phyloP scores from a whole-genome alignment of 2,329 filamentous ascomycete species.

The Aspergillus sp. region DNA sequence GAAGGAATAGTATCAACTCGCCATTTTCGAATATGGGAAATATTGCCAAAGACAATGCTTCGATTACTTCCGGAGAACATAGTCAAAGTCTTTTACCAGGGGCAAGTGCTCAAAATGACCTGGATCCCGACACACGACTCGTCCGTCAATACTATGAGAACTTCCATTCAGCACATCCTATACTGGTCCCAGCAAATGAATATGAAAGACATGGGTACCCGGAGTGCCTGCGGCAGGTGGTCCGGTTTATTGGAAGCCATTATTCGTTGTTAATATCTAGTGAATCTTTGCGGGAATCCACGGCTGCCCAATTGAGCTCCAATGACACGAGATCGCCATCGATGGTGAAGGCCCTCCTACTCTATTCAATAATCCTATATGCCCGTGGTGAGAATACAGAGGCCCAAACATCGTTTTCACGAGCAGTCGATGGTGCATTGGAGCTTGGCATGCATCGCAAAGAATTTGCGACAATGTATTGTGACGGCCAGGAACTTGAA shows the following conservation, averaged over 20 bases:
- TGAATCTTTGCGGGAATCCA: conserved; percentile 20
- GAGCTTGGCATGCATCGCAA: conserved; percentile 67
- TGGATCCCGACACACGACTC: conserved; percentile 19
- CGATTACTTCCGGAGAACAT: background rate
- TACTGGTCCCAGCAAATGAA: conserved; percentile 42
- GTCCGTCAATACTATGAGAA: conserved; percentile 47
- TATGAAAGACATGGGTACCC: conserved; percentile 37
- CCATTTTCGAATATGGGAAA: background rate
- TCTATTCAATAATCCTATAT: conserved; percentile 31
- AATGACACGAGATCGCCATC: conserved; percentile 20
- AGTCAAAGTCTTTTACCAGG: background rate
- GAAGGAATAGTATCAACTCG: background rate
- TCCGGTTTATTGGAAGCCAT: conserved; percentile 49
- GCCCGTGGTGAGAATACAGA: conserved; percentile 28
- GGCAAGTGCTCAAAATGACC: background rate
- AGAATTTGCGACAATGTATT: conserved; percentile 44
- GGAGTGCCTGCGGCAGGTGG: conserved; percentile 41
- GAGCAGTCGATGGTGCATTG: conserved; percentile 63
- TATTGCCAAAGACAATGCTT: background rate
- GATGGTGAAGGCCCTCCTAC: conserved; percentile 32
- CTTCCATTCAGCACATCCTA: conserved; percentile 49
- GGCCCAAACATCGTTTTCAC: conserved; percentile 43
- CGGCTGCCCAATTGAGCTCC: conserved; percentile 17
- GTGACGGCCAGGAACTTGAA: conserved; percentile 49
- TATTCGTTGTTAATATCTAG: conserved; percentile 34